Percentiles rank a stretch among this genome's conserved stretches.
These are phyloP conservation scores for Ganoderma multipileum DNA, from an alignment of 1,284 basidiomycete genomes.

Conservation along the genomic window DNA sequence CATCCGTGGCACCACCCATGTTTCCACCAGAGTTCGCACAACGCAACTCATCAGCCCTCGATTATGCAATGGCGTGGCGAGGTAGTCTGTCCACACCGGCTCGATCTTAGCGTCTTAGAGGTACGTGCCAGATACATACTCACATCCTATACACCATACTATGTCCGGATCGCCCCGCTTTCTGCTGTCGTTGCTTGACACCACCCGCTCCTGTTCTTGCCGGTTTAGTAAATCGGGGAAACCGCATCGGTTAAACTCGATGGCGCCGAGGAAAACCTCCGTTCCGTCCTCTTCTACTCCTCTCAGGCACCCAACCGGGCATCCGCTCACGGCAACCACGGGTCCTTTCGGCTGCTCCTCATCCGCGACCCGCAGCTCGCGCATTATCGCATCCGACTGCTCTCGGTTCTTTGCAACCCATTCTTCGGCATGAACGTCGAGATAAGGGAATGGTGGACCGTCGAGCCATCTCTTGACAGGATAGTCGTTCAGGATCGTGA, in stretches of 20 bases:
- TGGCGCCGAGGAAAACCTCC: conserved; percentile 54
- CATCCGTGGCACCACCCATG: conserved; percentile 69
- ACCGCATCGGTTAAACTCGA: conserved; percentile 45
- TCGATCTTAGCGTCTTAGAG: conserved; percentile 2
- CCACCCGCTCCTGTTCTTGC: conserved; percentile 42
- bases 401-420: conserved; percentile 41
- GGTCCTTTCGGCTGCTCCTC: conserved; percentile 35
- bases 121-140: conserved; percentile 25
- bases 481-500: conserved; percentile 57
- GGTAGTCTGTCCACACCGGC: conserved; percentile 51
- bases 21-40: conserved; percentile 53
- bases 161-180: conserved; percentile 54
- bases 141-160: conserved; percentile 60
- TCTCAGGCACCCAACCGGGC: conserved; percentile 53
- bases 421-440: conserved; percentile 45
- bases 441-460: conserved; percentile 60
- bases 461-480: conserved; percentile 52
- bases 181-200: conserved; percentile 46
- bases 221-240: conserved; percentile 44
- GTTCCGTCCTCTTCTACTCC: conserved; percentile 56
- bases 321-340: conserved; percentile 44
- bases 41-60: conserved; percentile 72
- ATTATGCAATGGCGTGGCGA: conserved; percentile 63
- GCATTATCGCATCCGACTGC: conserved; percentile 44
- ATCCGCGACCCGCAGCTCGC: conserved; percentile 43